phyloP scores from a whole-genome alignment of 768 basidiomycete genomes.

The Xerocomellus chrysenteron region DNA sequence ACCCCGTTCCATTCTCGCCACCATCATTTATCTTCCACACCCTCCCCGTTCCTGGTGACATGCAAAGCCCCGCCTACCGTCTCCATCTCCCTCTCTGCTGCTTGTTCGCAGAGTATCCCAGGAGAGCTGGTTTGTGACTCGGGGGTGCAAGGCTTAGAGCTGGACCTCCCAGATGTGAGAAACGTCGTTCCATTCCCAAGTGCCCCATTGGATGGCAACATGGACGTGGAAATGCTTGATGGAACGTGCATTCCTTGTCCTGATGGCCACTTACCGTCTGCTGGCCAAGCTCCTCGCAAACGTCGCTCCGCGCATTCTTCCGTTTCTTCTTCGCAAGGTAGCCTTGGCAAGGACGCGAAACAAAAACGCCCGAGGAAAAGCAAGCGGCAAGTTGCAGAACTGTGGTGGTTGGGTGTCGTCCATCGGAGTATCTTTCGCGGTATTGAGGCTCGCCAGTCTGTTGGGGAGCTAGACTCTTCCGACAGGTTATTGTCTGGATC shows the following conservation, averaged over 20 bases:
- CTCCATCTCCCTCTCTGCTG: slow-evolving; percentile 38
- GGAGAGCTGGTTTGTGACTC: background rate
- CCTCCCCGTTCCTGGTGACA: slow-evolving; percentile 22
- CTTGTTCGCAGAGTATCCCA: slow-evolving; percentile 23
- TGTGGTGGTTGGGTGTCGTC: slow-evolving; percentile 37
- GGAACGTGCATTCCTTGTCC: slow-evolving; percentile 18
- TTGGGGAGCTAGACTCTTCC: background rate
- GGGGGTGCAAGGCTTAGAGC: slow-evolving; percentile 8
- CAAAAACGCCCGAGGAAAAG: slow-evolving; percentile 35
- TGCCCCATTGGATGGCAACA: slow-evolving; percentile 20
- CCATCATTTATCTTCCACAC: slow-evolving; percentile 1
- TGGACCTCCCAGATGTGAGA: slow-evolving; percentile 29
- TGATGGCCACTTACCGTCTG: background rate
- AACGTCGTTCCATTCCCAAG: slow-evolving; percentile 41
- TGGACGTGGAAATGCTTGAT: slow-evolving; percentile 30
- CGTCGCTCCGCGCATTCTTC: slow-evolving; percentile 36
- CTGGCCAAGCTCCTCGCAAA: slow-evolving; percentile 22
- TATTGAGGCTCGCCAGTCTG: slow-evolving; percentile 18
- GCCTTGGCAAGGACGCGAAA: slow-evolving; percentile 14
- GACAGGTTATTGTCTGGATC: background rate
- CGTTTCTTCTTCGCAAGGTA: slow-evolving; percentile 23
- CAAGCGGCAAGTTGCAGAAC: slow-evolving; percentile 32
- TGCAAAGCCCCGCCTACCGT: slow-evolving; percentile 40
- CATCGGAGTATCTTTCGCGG: slow-evolving; percentile 35
- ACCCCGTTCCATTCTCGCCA: slow-evolving; percentile 4